Conservation (phyloP, 805 yeast genomes). For the Teunomyces aglyptinius region DNA sequence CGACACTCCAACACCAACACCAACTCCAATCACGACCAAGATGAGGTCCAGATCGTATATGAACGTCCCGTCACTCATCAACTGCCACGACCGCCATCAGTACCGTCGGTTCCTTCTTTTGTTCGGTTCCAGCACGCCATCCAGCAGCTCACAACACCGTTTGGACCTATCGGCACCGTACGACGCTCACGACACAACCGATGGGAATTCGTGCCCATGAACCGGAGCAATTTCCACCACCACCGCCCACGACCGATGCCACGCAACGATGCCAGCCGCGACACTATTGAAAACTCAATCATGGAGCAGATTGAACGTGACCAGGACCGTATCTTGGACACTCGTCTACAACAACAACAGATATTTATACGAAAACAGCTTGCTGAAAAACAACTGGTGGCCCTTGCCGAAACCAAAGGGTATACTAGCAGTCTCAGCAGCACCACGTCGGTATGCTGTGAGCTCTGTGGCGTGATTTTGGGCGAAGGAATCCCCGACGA, state of each 20-base stretch:
- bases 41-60: slow-evolving; percentile 22
- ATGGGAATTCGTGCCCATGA: not conserved
- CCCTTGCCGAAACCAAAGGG: slow-evolving; percentile 21
- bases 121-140: not conserved
- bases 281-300: slow-evolving; percentile 26
- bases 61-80: slow-evolving; percentile 17
- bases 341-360: slow-evolving; percentile 30
- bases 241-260: not conserved
- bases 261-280: not conserved
- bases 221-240: not conserved
- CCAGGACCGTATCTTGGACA: slow-evolving; percentile 36
- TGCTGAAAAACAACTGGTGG: slow-evolving; percentile 25
- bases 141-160: not conserved
- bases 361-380: slow-evolving; percentile 28
- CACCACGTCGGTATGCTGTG: slow-evolving; percentile 38
- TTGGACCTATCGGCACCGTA: not conserved
- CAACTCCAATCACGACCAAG: slow-evolving; percentile 7
- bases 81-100: slow-evolving; percentile 1
- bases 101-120: not conserved
- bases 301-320: slow-evolving; percentile 41
- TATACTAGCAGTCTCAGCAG: slow-evolving; percentile 31
- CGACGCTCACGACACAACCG: not conserved
- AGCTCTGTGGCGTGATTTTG: slow-evolving; percentile 67
- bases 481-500: slow-evolving; percentile 69
- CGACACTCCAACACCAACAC: too few relatives aligned